phyloP scores from a whole-genome alignment of 2,329 filamentous ascomycete species.

The Colletotrichum karsti region DNA sequence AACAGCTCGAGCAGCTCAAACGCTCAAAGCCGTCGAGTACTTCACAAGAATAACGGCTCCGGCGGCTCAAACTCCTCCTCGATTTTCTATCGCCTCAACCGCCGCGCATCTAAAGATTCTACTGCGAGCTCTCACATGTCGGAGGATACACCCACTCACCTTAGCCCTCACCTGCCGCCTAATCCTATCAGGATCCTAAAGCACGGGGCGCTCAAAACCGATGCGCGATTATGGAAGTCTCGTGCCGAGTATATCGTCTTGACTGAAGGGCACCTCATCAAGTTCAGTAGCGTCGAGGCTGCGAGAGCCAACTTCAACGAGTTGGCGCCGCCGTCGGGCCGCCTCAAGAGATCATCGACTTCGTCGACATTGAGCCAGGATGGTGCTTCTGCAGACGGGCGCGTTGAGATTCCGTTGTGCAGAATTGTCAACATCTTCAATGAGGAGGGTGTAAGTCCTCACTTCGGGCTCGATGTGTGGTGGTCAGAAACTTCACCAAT shows the following conservation, averaged over 20 bases:
- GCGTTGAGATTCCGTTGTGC: conserved; percentile 57
- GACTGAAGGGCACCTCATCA: conserved; percentile 58
- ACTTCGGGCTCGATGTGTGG: conserved; percentile 65
- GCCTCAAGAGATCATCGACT: conserved; percentile 33
- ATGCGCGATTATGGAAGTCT: conserved; percentile 57
- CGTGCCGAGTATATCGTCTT: conserved; percentile 61
- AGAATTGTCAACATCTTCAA: conserved; percentile 61
- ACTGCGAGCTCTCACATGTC: conserved; percentile 35
- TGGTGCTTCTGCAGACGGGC: conserved; percentile 44
- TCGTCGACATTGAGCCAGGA: conserved; percentile 37
- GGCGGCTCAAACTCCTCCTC: conserved; percentile 34
- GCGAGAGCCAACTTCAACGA: conserved; percentile 58
- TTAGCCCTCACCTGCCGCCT: conserved; percentile 37
- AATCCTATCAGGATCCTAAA: conserved; percentile 50
- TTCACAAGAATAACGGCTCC: conserved; percentile 44
- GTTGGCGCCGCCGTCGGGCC: conserved; percentile 37
- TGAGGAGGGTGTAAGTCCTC: conserved; percentile 57
- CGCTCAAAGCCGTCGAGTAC: conserved; percentile 22
- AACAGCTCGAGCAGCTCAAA: neutral
- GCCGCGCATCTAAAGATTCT: conserved; percentile 48
- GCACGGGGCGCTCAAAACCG: conserved; percentile 57
- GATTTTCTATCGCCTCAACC: conserved; percentile 51
- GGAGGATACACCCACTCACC: conserved; percentile 21
- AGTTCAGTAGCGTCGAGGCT: conserved; percentile 57
- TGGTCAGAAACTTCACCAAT: conserved; percentile 57